Evolutionary conservation across 2,329 filamentous ascomycete genomes (phyloP), one percentile per base, ranked within the genome.

Genomic region (Aspergillus sp.): DNA sequence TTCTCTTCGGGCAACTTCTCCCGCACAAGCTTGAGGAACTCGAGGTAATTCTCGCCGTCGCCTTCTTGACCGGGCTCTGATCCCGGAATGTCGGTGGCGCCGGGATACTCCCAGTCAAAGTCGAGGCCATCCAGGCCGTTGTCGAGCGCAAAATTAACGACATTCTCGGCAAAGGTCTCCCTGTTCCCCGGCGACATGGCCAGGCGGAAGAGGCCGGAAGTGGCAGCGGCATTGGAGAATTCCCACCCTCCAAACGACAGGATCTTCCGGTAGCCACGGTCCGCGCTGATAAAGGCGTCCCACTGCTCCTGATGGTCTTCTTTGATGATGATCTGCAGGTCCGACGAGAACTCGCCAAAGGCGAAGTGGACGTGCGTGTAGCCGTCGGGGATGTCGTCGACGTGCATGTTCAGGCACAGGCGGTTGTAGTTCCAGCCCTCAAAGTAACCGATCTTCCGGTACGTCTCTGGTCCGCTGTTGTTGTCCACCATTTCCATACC

Each of bases 231-330:
- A 0, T 76, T 78, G 2, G 71, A 77, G 56, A 75, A 74, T 20
- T 64, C 67, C 79, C 79, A 80, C 27, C 78, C 78, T 19, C 78
- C 77, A 61, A 80, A 73, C 0, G 75, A 73, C 9, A 80, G 19
- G 34, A 80, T 74, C 34, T 24, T 24, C 22, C 22, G 22, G 22
- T 24, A 24, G 22, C 22, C 22, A 4, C 22, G 22, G 22, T 24
- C 22, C 22, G 22, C 22, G 22, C 22, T 24, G 22, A 24, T 24
- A 24, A 24, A 24, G 22, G 22, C 45, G 17, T 48, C 45, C 45
- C 45, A 48, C 27, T 34, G 24, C n/a, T 34, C 24, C 27, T 48
- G 27, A 17, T 48, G 45, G 24, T 48, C 45, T 34, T 48, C 24
- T 24, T 48, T 48, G 20, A 48, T 48, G 45, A 34, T 48, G 27